Evolutionary conservation across 768 basidiomycete genomes (phyloP).

Genomic region (Pisolithus sp.): DNA sequence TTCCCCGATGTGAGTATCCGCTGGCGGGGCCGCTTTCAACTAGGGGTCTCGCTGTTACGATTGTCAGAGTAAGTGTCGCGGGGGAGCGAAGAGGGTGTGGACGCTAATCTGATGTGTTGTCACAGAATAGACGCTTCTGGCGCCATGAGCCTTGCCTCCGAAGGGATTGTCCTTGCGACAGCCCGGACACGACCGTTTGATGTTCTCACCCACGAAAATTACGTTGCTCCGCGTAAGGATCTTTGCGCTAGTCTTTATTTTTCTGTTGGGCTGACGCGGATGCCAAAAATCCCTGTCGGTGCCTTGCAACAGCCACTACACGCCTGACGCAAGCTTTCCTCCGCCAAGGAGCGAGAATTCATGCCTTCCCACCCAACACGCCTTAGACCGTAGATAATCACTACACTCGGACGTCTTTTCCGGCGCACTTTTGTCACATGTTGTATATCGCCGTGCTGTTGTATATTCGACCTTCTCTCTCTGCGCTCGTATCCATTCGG

Average conservation of each 20-base stretch:
- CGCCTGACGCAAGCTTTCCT: slow-evolving; percentile 53
- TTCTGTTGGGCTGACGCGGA: slow-evolving; percentile 13
- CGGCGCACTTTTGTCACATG: slow-evolving; percentile 5
- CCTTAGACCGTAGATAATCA: slow-evolving; percentile 26
- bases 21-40: slow-evolving; percentile 66
- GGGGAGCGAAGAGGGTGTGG: slow-evolving; percentile 9
- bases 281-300: slow-evolving; percentile 5
- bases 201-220: slow-evolving; percentile 65
- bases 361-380: slow-evolving; percentile 39
- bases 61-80: slow-evolving; percentile 59
- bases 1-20: slow-evolving; percentile 90
- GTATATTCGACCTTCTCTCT: slow-evolving; percentile 23
- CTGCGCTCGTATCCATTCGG: slow-evolving; percentile 14
- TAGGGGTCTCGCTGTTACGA: slow-evolving; percentile 67
- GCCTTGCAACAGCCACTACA: slow-evolving; percentile 34
- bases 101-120: slow-evolving; percentile 13
- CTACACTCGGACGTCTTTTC: slow-evolving; percentile 6
- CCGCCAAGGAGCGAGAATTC: slow-evolving; percentile 52
- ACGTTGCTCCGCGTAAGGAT: slow-evolving; percentile 71
- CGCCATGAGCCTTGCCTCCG: slow-evolving; percentile 43
- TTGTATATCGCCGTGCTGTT: slow-evolving; percentile 12
- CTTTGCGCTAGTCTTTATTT: slow-evolving; percentile 13
- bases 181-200: slow-evolving; percentile 74
- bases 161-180: slow-evolving; percentile 63
- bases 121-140: slow-evolving; percentile 46